Evolutionary conservation across 1,284 basidiomycete genomes (phyloP), one percentile per base, ranked within the genome.

Genomic region (Ustilago xerochloae): DNA sequence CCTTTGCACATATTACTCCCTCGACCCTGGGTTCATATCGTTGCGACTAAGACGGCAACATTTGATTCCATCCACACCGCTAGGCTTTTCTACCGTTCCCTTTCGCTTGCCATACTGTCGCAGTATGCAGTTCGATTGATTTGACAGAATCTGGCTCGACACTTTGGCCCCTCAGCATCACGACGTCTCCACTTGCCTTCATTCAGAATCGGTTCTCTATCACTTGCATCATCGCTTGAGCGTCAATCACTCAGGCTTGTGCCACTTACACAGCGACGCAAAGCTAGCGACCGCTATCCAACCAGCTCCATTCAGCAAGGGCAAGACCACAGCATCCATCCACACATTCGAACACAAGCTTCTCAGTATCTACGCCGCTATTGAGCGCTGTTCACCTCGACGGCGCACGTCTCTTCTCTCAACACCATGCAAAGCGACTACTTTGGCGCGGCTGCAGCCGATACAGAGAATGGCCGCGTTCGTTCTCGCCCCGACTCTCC

Each of bases 391-490:
- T 30, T n/a, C 28, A 50, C 1, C 28, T 47, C 35, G 29, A 45
- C 35, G 16, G 16, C 15, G 38, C 20, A 10, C 8, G n/a, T 15
- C 13, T n/a, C 38, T 2, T 32, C 9, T n/a, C 6, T 15, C 20
- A 28, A 15, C 46, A 49, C 45, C 47, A 65, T 71, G 63, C 63
- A 66, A 50, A 73, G 59, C 51, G 71, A 74, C 43, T 74, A 74
- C 39, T 74, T 74, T 38, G 71, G 71, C 54, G 38, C 65, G 35
- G 65, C 62, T n/a, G 62, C n/a, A n/a, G n/a, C 55, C 33, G 64
- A 62, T 52, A 48, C 71, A 24, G 56, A 64, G 29, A 66, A 60
- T 24, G 65, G 54, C n/a, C 57, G 62, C 5, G 38, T 69, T n/a
- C 65, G 52, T 20, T 53, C 65, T 16, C 62, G 65, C 8, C 65